A percentile compares a stretch with the other conserved stretches of the same genome.
Conservation (phyloP, 441 rosid species). For the Corymbia citriodora region DNA sequence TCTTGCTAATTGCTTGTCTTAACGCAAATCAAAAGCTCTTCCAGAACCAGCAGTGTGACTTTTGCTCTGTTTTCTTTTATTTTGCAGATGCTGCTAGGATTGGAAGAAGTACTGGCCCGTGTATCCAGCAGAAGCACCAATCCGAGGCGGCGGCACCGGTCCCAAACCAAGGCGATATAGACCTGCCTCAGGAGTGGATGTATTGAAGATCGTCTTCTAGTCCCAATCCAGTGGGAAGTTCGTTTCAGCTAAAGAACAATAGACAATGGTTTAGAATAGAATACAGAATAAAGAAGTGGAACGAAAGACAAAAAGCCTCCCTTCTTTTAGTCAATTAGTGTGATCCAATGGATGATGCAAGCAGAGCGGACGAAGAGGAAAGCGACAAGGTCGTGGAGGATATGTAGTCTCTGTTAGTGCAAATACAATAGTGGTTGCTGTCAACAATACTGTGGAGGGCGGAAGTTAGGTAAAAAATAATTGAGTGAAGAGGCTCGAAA, state of each 20-base stretch:
- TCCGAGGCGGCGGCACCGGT: constrained; percentile 24
- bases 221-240: background rate
- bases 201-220: constrained; percentile 29
- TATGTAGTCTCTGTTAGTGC: background rate
- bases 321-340: background rate
- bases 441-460: background rate
- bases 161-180: constrained; percentile 35
- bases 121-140: constrained; percentile 30
- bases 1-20: background rate
- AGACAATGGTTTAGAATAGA: background rate
- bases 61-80: background rate
- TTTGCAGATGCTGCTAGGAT: constrained; percentile 28
- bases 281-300: background rate
- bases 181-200: constrained; percentile 84
- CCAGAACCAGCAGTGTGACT: background rate
- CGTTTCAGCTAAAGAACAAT: background rate
- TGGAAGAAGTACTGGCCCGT: constrained; percentile 14
- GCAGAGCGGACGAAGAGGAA: background rate
- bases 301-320: background rate
- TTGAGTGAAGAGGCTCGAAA: background rate
- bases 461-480: background rate
- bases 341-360: background rate
- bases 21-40: background rate
- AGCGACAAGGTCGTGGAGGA: background rate
- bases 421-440: background rate